Conservation (phyloP, 2,329 filamentous ascomycete species). For the Scedosporium aurantiacum region DNA sequence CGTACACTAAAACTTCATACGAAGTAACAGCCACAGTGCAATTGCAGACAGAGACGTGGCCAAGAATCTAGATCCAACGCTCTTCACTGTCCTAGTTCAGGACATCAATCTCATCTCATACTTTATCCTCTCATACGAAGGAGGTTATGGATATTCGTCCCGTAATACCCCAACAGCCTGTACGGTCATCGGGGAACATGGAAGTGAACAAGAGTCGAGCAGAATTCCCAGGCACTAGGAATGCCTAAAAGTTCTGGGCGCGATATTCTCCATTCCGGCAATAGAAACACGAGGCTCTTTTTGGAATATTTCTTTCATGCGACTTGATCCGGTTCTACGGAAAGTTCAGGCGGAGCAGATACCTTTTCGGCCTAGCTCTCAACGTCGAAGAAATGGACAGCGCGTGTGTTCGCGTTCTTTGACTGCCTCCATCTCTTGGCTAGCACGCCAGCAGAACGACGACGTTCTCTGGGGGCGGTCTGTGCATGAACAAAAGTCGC, state of each 20-base stretch:
- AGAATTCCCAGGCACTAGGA: background rate
- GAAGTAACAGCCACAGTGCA: background rate
- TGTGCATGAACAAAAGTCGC: background rate
- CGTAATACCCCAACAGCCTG: background rate
- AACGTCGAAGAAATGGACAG: background rate
- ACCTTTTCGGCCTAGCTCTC: background rate
- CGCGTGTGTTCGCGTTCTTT: background rate
- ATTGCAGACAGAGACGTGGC: background rate
- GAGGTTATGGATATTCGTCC: background rate
- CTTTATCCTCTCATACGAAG: too few relatives aligned
- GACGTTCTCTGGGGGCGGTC: background rate
- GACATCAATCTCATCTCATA: too few relatives aligned
- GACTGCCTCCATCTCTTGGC: background rate
- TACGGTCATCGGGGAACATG: background rate
- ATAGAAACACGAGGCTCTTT: background rate
- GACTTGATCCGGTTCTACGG: background rate
- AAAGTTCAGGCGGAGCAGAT: background rate
- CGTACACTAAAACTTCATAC: background rate
- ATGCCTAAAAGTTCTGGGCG: background rate
- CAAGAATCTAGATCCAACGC: background rate
- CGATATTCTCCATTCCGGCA: background rate
- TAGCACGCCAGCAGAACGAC: background rate
- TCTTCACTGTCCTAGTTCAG: background rate
- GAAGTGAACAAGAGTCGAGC: background rate
- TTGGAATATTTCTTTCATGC: background rate